Base-by-base conservation (phyloP, 495 filamentous ascomycete species). In the Penicillium manginii region DNA sequence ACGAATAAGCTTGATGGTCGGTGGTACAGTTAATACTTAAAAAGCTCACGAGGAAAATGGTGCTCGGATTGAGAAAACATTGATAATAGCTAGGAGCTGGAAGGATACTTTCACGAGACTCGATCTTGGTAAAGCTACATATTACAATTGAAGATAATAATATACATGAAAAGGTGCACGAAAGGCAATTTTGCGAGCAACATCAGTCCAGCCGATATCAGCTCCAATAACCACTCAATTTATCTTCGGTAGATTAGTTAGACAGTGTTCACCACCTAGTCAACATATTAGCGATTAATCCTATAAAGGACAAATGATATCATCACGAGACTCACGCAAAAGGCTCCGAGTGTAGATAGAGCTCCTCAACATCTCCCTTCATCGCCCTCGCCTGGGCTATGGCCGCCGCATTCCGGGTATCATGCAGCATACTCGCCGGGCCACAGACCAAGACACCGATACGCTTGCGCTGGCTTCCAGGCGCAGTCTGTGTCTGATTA, bases 321-420 rank as follows among this genome's bases (percentile, higher is more conserved):
- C 26, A 8, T 29, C 26, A 29, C 26, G 26, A 29, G 26, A 64
- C 72, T 72, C 60, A 85, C 72, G 75, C 76, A 67, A 85, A 85
- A 55, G 75, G 67, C 57, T 85, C 81, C 1, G 75, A 73, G 69
- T 84, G 81, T 47, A 84, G 57, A 69, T 79, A 83, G 4, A 85
- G 70, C 65, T 82, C 80, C 49, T 72, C 72, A n/a, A 72, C 62
- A 39, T 63, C 64, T 0, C 78, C 78, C 11, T 54, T 61, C n/a
- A 79, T 22, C 7, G 79, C 68, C 50, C 71, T 50, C 31, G 67
- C 45, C 62, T 84, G 79, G 42, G 74, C 81, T 3, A 62, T 55
- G 15, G 81, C 81, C 2, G 78, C 80, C 17, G 78, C 80, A 58
- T 83, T 78, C 12, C 76, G 67, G 1, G 78, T 78, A 63, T 78